Percentiles rank a stretch among this genome's conserved stretches.
Evolutionary conservation across 257 asterid genomes (phyloP).

Genomic region (Craterostigma plantagineum): DNA sequence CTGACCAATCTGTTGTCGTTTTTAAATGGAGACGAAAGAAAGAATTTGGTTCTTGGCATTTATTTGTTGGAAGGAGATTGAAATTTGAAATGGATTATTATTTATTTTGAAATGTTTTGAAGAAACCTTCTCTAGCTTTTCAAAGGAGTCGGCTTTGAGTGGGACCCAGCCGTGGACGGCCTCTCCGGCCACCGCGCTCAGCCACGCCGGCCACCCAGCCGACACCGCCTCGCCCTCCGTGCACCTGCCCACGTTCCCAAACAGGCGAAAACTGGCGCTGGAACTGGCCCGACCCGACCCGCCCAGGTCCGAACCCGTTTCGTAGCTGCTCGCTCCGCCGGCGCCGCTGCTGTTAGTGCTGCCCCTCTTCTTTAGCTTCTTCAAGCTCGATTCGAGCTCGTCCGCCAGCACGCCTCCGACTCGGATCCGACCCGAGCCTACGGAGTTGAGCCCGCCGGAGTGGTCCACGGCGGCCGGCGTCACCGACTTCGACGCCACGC

Average conservation of each 20-base stretch:
- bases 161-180: constrained; percentile 95
- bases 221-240: constrained; percentile 85
- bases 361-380: constrained; percentile 71
- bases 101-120: too few species aligned
- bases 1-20: constrained; percentile 77
- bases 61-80: too few species aligned
- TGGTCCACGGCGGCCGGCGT: constrained; percentile 77
- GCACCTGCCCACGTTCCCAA: constrained; percentile 64
- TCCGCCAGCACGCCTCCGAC: constrained; percentile 50
- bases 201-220: constrained; percentile 98
- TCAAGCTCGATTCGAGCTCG: constrained; percentile 65
- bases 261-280: constrained; percentile 69
- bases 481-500: constrained; percentile 76
- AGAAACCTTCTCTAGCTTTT: constrained; percentile 96
- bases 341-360: constrained; percentile 1
- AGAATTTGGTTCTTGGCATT: not conserved
- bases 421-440: constrained; percentile 60
- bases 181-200: constrained; percentile 86
- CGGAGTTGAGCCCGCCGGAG: constrained; percentile 36
- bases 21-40: not conserved
- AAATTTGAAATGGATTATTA: too few species aligned
- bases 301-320: constrained; percentile 66
- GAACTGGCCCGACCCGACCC: constrained; percentile 81
- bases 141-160: constrained; percentile 56
- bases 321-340: constrained; percentile 9